These are phyloP conservation scores for maize (Zea mays) DNA, from an alignment of 176 grass and related monocot species.

Conservation along the genomic window Zm-B73-REFERENCE-NAM-5.0 NC_050096.1:296190001-296190500, in stretches of 20 bases:
- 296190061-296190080: too few species aligned
- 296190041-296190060: too few species aligned
- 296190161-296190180: neutral
- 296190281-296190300: conserved; percentile 22
- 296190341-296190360: conserved; percentile 30
- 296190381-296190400: conserved; percentile 63
- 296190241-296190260: conserved; percentile 18
- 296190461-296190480: conserved; percentile 79
- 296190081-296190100: neutral
- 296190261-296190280: conserved; percentile 14
- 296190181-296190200: conserved; percentile 30
- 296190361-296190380: conserved; percentile 21
- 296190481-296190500: neutral
- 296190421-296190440: conserved; percentile 97
- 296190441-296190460: conserved; percentile 89
- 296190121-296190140: neutral
- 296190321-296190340: conserved; percentile 1
- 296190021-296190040: too few species aligned
- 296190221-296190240: conserved; percentile 15
- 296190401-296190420: conserved; percentile 98
- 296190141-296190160: neutral
- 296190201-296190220: neutral
- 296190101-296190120: neutral
- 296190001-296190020: too few species aligned
- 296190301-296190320: conserved; percentile 13